A percentile compares a stretch with the other conserved stretches of the same genome.
phyloP scores from a whole-genome alignment of 768 basidiomycete species.

The Amanita phalloides region DNA sequence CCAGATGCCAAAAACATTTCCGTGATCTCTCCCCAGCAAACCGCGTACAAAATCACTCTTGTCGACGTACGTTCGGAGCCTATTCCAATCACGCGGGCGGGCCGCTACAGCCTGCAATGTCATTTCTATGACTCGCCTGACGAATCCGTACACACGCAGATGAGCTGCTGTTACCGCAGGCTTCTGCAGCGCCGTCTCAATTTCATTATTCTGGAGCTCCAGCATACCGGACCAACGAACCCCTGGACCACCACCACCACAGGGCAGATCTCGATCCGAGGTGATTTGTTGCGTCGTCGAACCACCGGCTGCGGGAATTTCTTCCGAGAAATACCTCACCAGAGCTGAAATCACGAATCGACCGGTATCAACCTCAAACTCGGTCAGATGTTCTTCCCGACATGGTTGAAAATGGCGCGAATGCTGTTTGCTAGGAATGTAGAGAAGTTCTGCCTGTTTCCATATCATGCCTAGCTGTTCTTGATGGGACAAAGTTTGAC shows the following conservation, averaged over 20 bases:
- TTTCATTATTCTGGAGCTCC: conserved; percentile 48
- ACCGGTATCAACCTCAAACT: conserved; percentile 48
- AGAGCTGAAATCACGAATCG: conserved; percentile 44
- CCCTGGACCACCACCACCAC: neutral
- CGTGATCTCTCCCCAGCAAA: conserved; percentile 46
- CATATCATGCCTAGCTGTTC: conserved; percentile 3
- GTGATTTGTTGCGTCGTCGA: conserved; percentile 7
- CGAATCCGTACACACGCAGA: conserved; percentile 43
- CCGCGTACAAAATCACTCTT: conserved; percentile 37
- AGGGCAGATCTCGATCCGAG: neutral
- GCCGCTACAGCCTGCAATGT: neutral
- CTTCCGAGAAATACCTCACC: conserved; percentile 30
- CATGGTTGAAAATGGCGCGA: neutral
- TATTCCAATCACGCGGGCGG: conserved; percentile 6
- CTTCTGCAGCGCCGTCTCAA: conserved; percentile 30
- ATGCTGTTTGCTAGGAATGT: neutral
- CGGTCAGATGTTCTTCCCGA: conserved; percentile 24
- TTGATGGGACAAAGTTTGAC: neutral
- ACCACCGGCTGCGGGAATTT: conserved; percentile 11
- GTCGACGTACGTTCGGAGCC: conserved; percentile 20
- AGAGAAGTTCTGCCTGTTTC: conserved; percentile 2
- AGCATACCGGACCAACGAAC: conserved; percentile 39
- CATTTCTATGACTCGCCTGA: conserved; percentile 24
- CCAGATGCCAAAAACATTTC: conserved; percentile 65
- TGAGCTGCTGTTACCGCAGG: conserved; percentile 43